Base-by-base conservation (phyloP, 495 filamentous ascomycete species). In the Xylaria curta region DNA sequence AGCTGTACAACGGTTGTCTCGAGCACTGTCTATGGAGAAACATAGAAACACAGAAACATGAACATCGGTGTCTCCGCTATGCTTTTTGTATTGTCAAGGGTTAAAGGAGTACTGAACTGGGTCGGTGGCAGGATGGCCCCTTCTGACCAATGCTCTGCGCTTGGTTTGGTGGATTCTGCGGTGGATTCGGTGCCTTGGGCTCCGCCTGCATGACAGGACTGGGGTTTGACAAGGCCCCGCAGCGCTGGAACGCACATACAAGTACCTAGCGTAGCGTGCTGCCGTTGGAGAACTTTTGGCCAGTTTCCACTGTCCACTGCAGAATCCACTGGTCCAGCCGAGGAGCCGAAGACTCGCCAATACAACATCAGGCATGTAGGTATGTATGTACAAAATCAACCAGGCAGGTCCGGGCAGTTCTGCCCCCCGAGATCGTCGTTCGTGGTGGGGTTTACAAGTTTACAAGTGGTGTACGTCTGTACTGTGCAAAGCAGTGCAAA, bases 81-180 rank as follows among this genome's bases (percentile, higher is more conserved):
- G 33, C 54, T 78, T 51, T 31, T 76, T 42, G 38, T 42, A 42
- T 42, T 26, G 49, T 53, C 47, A 51, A 26, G n/a, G 21, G n/a
- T 53, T 8, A 38, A 38, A 7, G 36, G 8, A 7, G 28, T 31
- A 31, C 51, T 28, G 10, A 24, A 54, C 51, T 15, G 8, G n/a
- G 4, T 12, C 13, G 53, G 24, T 12, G 53, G 15, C 53, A 56
- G 53, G 53, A 56, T 28, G 53, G 26, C 26, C 53, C 53, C 72
- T 13, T 47, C 72, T 64, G 42, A 62, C 53, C 53, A 31, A 56
- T 56, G 53, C 53, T 56, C 53, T 28, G 26, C 12, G 12, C 12
- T 28, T 56, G 53, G 53, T 60, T 60, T 38, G 58, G 58, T 60
- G 33, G 58, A 60, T 60, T 60, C 31, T 60, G 21, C 21, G 58